Percentiles rank a stretch among this genome's conserved stretches.
These are phyloP conservation scores for Breynia disticha DNA, from an alignment of 441 rosid genomes.

Conservation along the genomic window DNA sequence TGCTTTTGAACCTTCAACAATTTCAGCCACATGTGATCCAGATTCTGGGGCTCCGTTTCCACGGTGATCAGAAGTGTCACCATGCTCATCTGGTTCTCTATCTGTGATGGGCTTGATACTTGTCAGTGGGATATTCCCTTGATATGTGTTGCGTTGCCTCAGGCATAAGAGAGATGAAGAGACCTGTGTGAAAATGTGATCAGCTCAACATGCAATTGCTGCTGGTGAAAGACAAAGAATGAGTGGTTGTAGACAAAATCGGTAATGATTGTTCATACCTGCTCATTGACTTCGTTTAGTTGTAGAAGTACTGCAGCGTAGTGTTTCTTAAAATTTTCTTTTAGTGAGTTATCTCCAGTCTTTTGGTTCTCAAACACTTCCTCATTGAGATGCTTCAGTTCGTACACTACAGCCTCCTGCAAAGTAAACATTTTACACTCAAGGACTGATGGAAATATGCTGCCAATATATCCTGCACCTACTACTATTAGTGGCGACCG, in stretches of 20 bases:
- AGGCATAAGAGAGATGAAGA: slow-evolving; percentile 44
- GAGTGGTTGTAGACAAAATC: slow-evolving; percentile 7
- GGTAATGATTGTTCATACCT: slow-evolving; percentile 40
- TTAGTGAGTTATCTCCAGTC: slow-evolving; percentile 33
- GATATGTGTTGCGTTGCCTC: slow-evolving; percentile 46
- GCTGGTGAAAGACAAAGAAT: slow-evolving; percentile 1
- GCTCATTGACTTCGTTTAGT: slow-evolving; percentile 59
- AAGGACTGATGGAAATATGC: slow-evolving; percentile 12
- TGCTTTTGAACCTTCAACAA: slow-evolving; percentile 60
- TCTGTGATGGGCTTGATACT: slow-evolving; percentile 30
- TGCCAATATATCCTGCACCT: too few species aligned
- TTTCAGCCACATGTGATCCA: slow-evolving; percentile 64
- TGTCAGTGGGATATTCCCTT: slow-evolving; percentile 25
- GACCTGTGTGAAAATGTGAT: slow-evolving; percentile 33
- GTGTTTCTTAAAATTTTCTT: slow-evolving; percentile 58
- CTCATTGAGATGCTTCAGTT: slow-evolving; percentile 45
- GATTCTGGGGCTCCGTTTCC: slow-evolving; percentile 39
- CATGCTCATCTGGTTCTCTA: slow-evolving; percentile 25
- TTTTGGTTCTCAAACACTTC: slow-evolving; percentile 39
- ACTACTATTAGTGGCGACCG: neutral
- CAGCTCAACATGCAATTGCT: slow-evolving; percentile 9
- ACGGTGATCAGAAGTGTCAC: slow-evolving; percentile 20
- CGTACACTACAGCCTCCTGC: slow-evolving; percentile 51
- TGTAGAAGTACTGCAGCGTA: slow-evolving; percentile 55
- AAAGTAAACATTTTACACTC: slow-evolving; percentile 12